Evolutionary conservation across 2,329 filamentous ascomycete species (phyloP).

Genomic region (Dothistroma septosporum): DNA sequence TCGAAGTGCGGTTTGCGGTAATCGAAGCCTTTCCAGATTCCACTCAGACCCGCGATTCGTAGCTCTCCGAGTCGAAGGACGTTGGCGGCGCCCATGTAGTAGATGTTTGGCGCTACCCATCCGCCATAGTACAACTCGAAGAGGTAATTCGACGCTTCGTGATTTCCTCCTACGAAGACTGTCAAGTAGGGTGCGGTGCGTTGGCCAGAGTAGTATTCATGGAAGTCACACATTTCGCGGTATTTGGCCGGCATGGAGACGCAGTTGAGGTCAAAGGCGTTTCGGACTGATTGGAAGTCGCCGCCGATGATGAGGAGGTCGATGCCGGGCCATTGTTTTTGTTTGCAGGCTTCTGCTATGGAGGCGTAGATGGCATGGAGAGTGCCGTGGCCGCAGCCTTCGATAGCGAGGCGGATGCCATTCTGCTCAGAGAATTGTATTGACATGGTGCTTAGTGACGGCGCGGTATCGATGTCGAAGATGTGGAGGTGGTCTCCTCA

Average conservation of each 20-base stretch:
- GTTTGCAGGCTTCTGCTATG: slow-evolving; percentile 62
- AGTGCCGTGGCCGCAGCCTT: slow-evolving; percentile 90
- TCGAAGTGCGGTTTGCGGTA: slow-evolving; percentile 82
- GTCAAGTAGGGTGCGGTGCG: slow-evolving; percentile 80
- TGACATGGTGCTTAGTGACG: slow-evolving; percentile 9
- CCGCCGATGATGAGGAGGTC: slow-evolving; percentile 93
- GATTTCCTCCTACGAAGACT: slow-evolving; percentile 89
- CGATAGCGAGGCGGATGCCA: slow-evolving; percentile 68
- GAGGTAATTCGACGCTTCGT: slow-evolving; percentile 85
- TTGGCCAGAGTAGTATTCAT: slow-evolving; percentile 82
- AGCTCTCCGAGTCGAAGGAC: slow-evolving; percentile 78
- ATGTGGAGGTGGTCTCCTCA: neutral
- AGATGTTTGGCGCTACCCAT: slow-evolving; percentile 95
- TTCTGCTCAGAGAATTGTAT: slow-evolving; percentile 15
- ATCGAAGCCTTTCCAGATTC: slow-evolving; percentile 91
- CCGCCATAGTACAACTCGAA: slow-evolving; percentile 95
- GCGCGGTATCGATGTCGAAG: neutral
- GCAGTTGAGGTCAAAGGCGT: slow-evolving; percentile 78
- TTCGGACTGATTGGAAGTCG: slow-evolving; percentile 91
- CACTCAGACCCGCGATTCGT: slow-evolving; percentile 82
- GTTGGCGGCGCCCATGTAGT: slow-evolving; percentile 92
- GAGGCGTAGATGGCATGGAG: slow-evolving; percentile 88
- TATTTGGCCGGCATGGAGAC: slow-evolving; percentile 90
- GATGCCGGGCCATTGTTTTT: slow-evolving; percentile 72
- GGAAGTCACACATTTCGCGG: slow-evolving; percentile 83